Base-by-base conservation (phyloP, 176 grass and related monocot species). In the Stipa capillata region DNA sequence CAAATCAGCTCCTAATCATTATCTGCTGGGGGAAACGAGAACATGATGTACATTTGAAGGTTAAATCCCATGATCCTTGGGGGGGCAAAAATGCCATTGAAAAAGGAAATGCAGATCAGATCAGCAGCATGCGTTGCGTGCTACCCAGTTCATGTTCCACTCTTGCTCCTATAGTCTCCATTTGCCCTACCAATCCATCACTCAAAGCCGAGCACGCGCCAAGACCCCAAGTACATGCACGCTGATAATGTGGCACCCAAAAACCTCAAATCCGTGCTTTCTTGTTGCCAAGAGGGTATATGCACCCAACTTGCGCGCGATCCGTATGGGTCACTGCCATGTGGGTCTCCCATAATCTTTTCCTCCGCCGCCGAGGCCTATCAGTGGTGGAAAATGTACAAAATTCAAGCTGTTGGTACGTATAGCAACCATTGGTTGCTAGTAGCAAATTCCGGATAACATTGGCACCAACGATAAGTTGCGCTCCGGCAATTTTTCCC, bases 1-100 rank as follows among this genome's bases (percentile, higher is more conserved):
- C 42, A 68, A 89, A 84, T 89, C 70, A 76, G 43, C 82, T 80
- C 53, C 76, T 83, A 80, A 89, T 89, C 82, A 84, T 80, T 59
- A 35, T 65, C 31, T 79, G 51, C 60, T 68, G 24, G 81, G 59
- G 28, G 1, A n/a, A 18, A 64, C 32, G 49, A 42, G 44, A 83
- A 55, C 58, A 84, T 0, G 68, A 57, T 88, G 86, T 84, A 29
- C 69, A 73, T 79, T 68, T 79, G 86, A 57, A 83, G 80, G 44
- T 55, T 78, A 72, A 83, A 87, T 79, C 80, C 74, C 42, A 37
- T 80, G 52, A 47, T 80, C 53, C 70, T 42, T 59, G 33, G 42
- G 49, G 15, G 25, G 0, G 34, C 62, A 58, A 66, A 51, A 61
- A 21, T 20, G 35, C 20, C 40, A 58, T 60, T 75, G 68, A 65